Conservation (phyloP, 768 basidiomycete genomes). For the Agaricus subrufescens region DNA sequence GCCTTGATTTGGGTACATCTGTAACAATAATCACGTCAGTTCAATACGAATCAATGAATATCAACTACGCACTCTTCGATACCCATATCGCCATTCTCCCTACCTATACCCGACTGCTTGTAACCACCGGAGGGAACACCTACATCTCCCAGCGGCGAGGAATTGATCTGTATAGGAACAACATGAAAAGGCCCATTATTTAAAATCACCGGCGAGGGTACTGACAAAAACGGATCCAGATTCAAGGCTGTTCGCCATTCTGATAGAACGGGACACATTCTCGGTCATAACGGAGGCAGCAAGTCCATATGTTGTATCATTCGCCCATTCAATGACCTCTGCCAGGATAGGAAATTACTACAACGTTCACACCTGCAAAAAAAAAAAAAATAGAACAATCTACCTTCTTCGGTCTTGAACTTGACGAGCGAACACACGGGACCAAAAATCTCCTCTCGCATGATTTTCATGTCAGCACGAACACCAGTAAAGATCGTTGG, state of each 20-base stretch:
- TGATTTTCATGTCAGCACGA: slow-evolving; percentile 68
- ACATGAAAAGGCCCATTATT: not conserved
- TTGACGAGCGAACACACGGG: slow-evolving; percentile 74
- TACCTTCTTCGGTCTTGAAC: slow-evolving; percentile 57
- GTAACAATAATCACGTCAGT: not conserved
- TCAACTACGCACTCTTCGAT: slow-evolving; percentile 37
- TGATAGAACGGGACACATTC: slow-evolving; percentile 62
- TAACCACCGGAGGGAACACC: slow-evolving; percentile 66
- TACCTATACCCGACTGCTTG: slow-evolving; percentile 70
- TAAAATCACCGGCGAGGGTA: slow-evolving; percentile 1
- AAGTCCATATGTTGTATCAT: slow-evolving; percentile 76
- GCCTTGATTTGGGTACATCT: slow-evolving; percentile 59
- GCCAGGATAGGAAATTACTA: not conserved
- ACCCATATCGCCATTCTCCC: slow-evolving; percentile 67
- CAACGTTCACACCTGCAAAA: not conserved
- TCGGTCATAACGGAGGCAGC: slow-evolving; percentile 73
- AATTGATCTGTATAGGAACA: slow-evolving; percentile 31
- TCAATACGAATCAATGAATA: not conserved
- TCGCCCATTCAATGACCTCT: slow-evolving; percentile 58
- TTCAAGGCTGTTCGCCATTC: slow-evolving; percentile 58
- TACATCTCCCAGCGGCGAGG: slow-evolving; percentile 29
- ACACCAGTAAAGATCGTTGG: slow-evolving; percentile 75
- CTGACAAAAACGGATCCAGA: slow-evolving; percentile 61
- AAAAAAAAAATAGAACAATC: not conserved
- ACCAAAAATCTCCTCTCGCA: slow-evolving; percentile 74